Evolutionary conservation across 2,329 filamentous ascomycete genomes (phyloP), one percentile per base, ranked within the genome.

Genomic region (Cladosporium sp.): DNA sequence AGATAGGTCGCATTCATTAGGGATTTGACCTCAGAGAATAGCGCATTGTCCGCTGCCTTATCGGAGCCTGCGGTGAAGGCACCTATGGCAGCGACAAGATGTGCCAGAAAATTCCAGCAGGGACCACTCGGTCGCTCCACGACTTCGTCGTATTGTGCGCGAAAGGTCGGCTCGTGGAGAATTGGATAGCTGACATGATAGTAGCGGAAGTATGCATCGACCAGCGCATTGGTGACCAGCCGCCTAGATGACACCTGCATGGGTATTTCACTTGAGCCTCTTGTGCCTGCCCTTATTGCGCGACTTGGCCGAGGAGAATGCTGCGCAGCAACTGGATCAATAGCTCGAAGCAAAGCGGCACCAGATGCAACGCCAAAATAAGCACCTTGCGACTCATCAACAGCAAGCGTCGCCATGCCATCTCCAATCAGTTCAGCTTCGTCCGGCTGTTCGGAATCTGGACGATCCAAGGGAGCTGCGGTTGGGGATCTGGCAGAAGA

Each of bases 181-280:
- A 83, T 79, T 1, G 82, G 82, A 69, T 83, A 83, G 55, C 78
- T 79, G 7, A 75, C 74, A 68, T 84, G 80, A 68, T 83, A 84
- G 28, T 81, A 77, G 21, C 76, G 69, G 65, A 84, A 84, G 70
- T 81, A 84, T 1, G 80, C 78, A 65, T 83, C 78, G 59, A 73
- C 70, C 41, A 47, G 41, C 10, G 41, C 41, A 21, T 47, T 47
- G 41, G 41, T 47, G 41, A 47, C 41, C n/a, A 7, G 73, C 70
- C 5, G 68, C 66, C 64, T 75, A 69, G 26, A 74, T 67, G 67
- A 74, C 71, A 62, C 73, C 71, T 49, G 72, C 70, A 60, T 70
- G 68, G 21, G 76, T 71, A 12, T 47, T 18, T 47, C 41, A 21
- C 41, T 47, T 15, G 41, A 47, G n/a, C 41, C n/a, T 12, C 41